phyloP scores from a whole-genome alignment of 1,139 yeast genomes.

The Protomyces pachydermus region DNA sequence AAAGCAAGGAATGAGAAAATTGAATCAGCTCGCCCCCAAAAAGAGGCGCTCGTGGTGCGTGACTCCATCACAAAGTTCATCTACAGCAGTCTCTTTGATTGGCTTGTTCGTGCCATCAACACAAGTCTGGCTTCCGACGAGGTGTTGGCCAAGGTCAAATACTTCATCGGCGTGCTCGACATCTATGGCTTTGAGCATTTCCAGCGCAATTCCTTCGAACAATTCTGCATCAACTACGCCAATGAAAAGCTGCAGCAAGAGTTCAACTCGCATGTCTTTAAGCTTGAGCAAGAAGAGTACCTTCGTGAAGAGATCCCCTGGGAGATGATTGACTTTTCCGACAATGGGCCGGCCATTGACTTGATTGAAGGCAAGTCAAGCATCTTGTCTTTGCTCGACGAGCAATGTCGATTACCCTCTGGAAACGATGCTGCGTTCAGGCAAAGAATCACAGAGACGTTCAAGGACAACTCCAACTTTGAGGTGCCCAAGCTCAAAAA shows the following conservation, averaged over 20 bases:
- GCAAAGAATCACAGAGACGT: conserved; percentile 53
- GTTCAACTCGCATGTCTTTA: conserved; percentile 94
- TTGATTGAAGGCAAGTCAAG: conserved; percentile 74
- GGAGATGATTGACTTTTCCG: conserved; percentile 94
- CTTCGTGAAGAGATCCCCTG: conserved; percentile 88
- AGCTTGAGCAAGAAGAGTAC: conserved; percentile 93
- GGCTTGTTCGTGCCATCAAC: conserved; percentile 86
- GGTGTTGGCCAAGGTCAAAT: conserved; percentile 49
- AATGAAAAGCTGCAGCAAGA: conserved; percentile 97
- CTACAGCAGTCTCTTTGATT: conserved; percentile 87
- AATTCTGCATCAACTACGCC: conserved; percentile 95
- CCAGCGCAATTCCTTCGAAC: conserved; percentile 90
- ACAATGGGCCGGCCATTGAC: conserved; percentile 94
- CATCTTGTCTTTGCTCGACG: conserved; percentile 80
- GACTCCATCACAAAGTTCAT: conserved; percentile 95
- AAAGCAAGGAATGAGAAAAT: conserved; percentile 90
- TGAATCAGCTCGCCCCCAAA: conserved; percentile 71
- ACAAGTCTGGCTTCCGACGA: conserved; percentile 69
- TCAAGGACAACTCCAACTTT: conserved; percentile 82
- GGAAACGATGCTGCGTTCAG: conserved; percentile 88
- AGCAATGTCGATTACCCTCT: conserved; percentile 90
- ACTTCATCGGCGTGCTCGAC: conserved; percentile 94
- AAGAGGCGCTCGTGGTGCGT: conserved; percentile 85
- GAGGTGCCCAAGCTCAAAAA: conserved; percentile 93
- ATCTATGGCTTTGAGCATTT: conserved; percentile 97